A percentile compares a stretch with the other conserved stretches of the same genome.
Evolutionary conservation across 2,329 filamentous ascomycete species (phyloP).

Genomic region (Clonostachys byssicola): DNA sequence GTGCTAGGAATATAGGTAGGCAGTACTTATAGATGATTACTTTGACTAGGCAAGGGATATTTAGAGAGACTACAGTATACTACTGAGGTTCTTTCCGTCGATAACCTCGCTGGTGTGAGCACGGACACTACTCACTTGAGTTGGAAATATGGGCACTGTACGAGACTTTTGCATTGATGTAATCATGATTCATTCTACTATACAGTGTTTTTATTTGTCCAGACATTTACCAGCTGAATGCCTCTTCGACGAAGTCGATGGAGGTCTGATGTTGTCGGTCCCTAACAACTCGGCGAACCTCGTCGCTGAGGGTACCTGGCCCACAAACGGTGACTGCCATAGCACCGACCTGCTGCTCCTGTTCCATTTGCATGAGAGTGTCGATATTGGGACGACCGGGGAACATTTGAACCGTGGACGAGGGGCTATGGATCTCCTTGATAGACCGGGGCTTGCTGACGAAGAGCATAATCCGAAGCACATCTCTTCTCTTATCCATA

Average conservation of each 20-base stretch:
- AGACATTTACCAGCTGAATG: conserved; percentile 56
- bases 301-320: conserved; percentile 69
- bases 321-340: conserved; percentile 74
- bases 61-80: no score
- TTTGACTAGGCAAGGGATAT: no score
- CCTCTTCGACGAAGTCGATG: conserved; percentile 77
- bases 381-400: conserved; percentile 73
- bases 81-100: no score
- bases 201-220: background rate
- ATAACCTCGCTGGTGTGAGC: no score
- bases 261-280: conserved; percentile 59
- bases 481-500: conserved; percentile 70
- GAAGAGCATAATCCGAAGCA: conserved; percentile 74
- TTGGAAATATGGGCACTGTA: no score
- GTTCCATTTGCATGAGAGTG: conserved; percentile 67
- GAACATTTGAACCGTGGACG: conserved; percentile 79
- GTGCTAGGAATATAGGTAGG: no score
- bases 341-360: conserved; percentile 69
- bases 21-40: no score
- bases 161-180: no score
- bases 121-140: no score
- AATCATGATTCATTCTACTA: no score
- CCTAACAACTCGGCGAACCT: conserved; percentile 66
- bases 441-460: conserved; percentile 70
- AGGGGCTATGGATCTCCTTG: conserved; percentile 77